phyloP scores from a whole-genome alignment of 345 rosid species.

The Euphorbia pulcherrima region DNA sequence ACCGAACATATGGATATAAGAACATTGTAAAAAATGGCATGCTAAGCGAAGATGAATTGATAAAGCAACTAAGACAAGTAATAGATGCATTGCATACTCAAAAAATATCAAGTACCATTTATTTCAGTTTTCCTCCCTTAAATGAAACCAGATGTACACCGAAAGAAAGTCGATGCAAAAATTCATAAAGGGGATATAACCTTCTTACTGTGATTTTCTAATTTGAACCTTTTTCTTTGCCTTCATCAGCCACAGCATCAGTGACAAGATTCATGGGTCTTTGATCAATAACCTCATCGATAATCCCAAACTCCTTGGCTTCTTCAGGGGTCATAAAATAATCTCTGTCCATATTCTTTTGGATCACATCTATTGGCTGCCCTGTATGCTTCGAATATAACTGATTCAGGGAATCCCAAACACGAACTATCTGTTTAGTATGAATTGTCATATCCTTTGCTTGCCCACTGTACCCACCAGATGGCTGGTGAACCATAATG shows the following conservation, averaged over 20 bases:
- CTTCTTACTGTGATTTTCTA: slow-evolving; percentile 28
- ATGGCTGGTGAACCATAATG: slow-evolving; percentile 96
- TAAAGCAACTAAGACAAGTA: neutral
- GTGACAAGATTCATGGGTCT: slow-evolving; percentile 77
- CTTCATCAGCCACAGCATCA: slow-evolving; percentile 66
- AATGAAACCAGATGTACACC: neutral
- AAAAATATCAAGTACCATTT: neutral
- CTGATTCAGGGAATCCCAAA: slow-evolving; percentile 81
- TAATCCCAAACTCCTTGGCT: slow-evolving; percentile 89
- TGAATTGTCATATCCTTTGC: slow-evolving; percentile 92
- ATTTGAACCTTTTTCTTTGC: slow-evolving; percentile 54
- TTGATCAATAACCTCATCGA: slow-evolving; percentile 89
- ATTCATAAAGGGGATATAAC: neutral
- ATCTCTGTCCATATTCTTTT: slow-evolving; percentile 95
- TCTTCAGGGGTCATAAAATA: slow-evolving; percentile 91
- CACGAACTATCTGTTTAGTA: slow-evolving; percentile 86
- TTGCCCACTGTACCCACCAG: slow-evolving; percentile 97
- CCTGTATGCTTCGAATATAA: slow-evolving; percentile 77
- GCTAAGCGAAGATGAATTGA: neutral
- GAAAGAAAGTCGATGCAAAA: neutral
- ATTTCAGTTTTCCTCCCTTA: neutral
- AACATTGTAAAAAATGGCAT: neutral
- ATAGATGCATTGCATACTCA: neutral
- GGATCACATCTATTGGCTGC: slow-evolving; percentile 63
- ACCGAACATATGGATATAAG: neutral